Base-by-base conservation (phyloP, 139 green algal species). In the Spirogloea muscicola region DNA sequence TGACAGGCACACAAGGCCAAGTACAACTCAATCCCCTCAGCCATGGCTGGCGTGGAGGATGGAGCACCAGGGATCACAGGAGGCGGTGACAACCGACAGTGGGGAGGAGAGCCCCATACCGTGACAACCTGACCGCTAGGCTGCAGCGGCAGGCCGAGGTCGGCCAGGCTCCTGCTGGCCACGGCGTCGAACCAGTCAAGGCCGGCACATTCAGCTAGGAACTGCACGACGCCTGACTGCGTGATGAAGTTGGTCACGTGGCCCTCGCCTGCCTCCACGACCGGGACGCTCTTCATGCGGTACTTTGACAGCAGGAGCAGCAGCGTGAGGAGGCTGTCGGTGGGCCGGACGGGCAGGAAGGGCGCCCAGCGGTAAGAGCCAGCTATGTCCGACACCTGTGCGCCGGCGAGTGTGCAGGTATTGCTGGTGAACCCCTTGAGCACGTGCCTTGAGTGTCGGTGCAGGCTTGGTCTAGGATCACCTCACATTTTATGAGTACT, bases 221-320 rank as follows among this genome's bases (percentile, higher is more conserved):
- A 21, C 37, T 44, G 34, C 51, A 58, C 64, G 4, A 80, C 63
- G 48, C 16, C 41, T 6, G 33, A 41, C 64, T 80, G 72, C 64
- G 72, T 80, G 3, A 80, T 68, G 16, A 78, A 27, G 72, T 80
- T 80, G 36, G 31, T 37, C 16, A 80, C n/a, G 5, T 40, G 13
- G 10, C 25, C n/a, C 34, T 71, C 31, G 2, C 65, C 65, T 21
- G 48, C 21, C 63, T 64, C 51, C 25, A 80, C 60, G 3, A 80
- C 72, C 3, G 72, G 72, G 1, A 80, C 31, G 3, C 61, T 78
- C 6, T 48, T 43, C 62, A 80, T 10, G 60, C 63, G 72, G 41
- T 80, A 80, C 63, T 78, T 78, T 16, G 63, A 70, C 10, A 77
- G n/a, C 41, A 80, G 51, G 18, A 80, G 60, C 34, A 80, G 39